Conservation (phyloP, 2,329 filamentous ascomycete genomes). For the Sordariomycetes sp. region DNA sequence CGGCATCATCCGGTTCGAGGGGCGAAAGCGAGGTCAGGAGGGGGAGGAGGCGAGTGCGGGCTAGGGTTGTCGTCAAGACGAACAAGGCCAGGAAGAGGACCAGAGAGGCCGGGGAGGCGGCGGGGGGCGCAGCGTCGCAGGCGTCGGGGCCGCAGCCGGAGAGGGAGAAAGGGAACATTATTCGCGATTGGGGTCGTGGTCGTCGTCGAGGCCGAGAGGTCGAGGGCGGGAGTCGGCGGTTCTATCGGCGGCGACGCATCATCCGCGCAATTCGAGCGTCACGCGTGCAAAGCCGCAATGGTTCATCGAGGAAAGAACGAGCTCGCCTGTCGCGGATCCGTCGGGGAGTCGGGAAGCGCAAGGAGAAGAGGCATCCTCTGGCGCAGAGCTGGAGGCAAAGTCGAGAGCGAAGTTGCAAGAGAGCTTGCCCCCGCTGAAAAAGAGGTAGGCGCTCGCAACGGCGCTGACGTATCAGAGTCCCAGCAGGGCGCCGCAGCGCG, state of each 20-base stretch:
- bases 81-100: slow-evolving; percentile 63
- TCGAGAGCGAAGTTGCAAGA: too few species aligned
- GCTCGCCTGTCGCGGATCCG: too few species aligned
- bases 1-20: slow-evolving; percentile 46
- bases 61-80: slow-evolving; percentile 43
- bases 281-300: too few species aligned
- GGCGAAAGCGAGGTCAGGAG: slow-evolving; percentile 42
- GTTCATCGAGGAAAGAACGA: too few species aligned
- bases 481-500: neutral
- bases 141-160: slow-evolving; percentile 42
- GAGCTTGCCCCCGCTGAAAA: too few species aligned
- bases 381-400: too few species aligned
- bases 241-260: too few species aligned
- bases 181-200: neutral
- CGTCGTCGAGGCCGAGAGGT: neutral
- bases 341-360: too few species aligned
- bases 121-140: slow-evolving; percentile 34
- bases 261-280: too few species aligned
- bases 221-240: too few species aligned
- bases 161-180: slow-evolving; percentile 25
- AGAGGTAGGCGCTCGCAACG: too few species aligned
- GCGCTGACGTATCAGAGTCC: neutral
- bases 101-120: slow-evolving; percentile 41
- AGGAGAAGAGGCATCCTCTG: too few species aligned
- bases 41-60: slow-evolving; percentile 58